Evolutionary conservation across 192 early-diverging fungal species (phyloP).

Genomic region (Piromyces sp.): DNA sequence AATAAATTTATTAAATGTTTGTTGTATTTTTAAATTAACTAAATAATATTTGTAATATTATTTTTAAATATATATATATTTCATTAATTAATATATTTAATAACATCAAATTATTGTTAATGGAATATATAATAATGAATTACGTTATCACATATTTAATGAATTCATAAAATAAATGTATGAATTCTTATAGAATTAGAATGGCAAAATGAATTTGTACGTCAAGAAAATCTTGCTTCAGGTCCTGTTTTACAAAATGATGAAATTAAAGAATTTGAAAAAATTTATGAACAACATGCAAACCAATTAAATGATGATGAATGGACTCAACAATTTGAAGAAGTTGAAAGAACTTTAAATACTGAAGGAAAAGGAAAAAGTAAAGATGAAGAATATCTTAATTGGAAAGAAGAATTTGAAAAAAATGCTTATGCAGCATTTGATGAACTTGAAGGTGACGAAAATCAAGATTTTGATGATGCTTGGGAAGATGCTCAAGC

Average conservation of each 20-base stretch:
- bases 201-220: not conserved
- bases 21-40: too few species aligned
- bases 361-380: slow-evolving; percentile 10
- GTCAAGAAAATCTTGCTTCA: not conserved
- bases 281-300: not conserved
- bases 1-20: too few species aligned
- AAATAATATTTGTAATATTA: too few species aligned
- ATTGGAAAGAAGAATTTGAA: slow-evolving; percentile 19
- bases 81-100: too few species aligned
- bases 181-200: not conserved
- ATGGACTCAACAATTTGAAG: slow-evolving; percentile 43
- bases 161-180: not conserved
- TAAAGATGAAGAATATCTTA: slow-evolving; percentile 15
- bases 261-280: not conserved
- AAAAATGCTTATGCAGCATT: slow-evolving; percentile 9
- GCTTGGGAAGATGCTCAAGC: slow-evolving; percentile 4
- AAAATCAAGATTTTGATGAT: slow-evolving; percentile 24
- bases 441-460: slow-evolving; percentile 27
- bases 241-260: not conserved
- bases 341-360: slow-evolving; percentile 13
- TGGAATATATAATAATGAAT: too few species aligned
- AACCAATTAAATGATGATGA: not conserved
- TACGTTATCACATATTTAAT: too few species aligned
- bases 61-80: too few species aligned
- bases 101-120: too few species aligned